Evolutionary conservation across 371 early-diverging fungal species (phyloP).

Genomic region (Haplosporangium sp.): DNA sequence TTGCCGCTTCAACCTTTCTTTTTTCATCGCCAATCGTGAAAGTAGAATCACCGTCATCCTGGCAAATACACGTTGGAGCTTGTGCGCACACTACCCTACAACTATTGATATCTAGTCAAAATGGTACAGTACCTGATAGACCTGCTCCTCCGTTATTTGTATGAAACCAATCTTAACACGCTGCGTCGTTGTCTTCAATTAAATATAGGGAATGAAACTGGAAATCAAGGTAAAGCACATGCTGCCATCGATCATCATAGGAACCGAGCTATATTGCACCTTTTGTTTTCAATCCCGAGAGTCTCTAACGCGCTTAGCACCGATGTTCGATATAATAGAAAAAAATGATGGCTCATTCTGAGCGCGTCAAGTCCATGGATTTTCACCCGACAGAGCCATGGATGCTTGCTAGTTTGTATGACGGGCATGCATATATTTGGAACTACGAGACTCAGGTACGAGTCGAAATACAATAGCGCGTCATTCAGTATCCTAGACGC

Average conservation of each 20-base stretch:
- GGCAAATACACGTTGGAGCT: no score
- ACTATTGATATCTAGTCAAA: no score
- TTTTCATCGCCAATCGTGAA: no score
- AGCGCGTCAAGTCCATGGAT: constrained; percentile 98
- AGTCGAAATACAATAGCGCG: not conserved
- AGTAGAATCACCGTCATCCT: no score
- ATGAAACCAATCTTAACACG: no score
- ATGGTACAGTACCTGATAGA: no score
- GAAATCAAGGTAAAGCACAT: constrained; percentile 12
- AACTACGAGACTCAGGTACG: constrained; percentile 98
- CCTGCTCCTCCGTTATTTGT: no score
- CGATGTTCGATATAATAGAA: constrained; percentile 57
- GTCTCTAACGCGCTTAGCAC: not conserved
- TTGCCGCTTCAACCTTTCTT: not conserved
- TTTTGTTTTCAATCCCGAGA: not conserved
- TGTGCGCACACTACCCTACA: no score
- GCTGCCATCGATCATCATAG: not conserved
- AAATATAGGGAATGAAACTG: constrained; percentile 20
- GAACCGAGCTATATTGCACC: not conserved
- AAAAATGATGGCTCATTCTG: constrained; percentile 87
- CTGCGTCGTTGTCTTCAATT: no score
- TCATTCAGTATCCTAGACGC: not conserved
- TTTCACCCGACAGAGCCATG: constrained; percentile 99
- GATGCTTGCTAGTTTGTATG: constrained; percentile 97
- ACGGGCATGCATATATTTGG: constrained; percentile 97